These are phyloP conservation scores for Suillus placidus DNA, from an alignment of 768 basidiomycete species.

Conservation along the genomic window DNA sequence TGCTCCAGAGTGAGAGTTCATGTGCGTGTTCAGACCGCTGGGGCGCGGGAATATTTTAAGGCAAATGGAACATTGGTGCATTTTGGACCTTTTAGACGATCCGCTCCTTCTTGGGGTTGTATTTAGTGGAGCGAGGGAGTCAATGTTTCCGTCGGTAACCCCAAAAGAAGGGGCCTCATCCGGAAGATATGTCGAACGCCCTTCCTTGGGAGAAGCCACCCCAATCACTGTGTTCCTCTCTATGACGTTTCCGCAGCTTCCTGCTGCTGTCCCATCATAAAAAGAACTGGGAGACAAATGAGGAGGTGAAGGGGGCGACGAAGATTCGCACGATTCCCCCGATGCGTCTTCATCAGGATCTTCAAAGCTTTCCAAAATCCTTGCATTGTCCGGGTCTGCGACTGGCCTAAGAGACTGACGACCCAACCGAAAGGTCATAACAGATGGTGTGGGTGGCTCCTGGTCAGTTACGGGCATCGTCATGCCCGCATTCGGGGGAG, in stretches of 20 bases:
- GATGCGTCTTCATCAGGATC: constrained; percentile 20
- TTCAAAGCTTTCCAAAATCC: constrained; percentile 21
- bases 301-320: constrained; percentile 10
- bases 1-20: constrained; percentile 55
- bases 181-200: background rate
- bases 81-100: constrained; percentile 45
- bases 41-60: constrained; percentile 51
- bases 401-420: constrained; percentile 25
- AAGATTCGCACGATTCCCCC: constrained; percentile 14
- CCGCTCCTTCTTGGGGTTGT: background rate
- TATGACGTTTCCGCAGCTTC: constrained; percentile 24
- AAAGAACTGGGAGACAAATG: constrained; percentile 9
- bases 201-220: background rate
- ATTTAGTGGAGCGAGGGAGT: background rate
- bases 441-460: constrained; percentile 16
- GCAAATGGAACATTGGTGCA: constrained; percentile 51
- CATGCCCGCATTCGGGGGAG: background rate
- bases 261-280: constrained; percentile 17
- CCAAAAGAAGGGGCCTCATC: constrained; percentile 15
- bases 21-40: constrained; percentile 53
- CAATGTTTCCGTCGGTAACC: constrained; percentile 8
- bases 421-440: constrained; percentile 37
- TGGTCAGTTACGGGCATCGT: background rate
- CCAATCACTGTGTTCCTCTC: constrained; percentile 6
- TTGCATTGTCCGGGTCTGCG: constrained; percentile 31